Conservation (phyloP, 169 alveolate genomes). For the Ichthyophthirius multifiliis region DNA sequence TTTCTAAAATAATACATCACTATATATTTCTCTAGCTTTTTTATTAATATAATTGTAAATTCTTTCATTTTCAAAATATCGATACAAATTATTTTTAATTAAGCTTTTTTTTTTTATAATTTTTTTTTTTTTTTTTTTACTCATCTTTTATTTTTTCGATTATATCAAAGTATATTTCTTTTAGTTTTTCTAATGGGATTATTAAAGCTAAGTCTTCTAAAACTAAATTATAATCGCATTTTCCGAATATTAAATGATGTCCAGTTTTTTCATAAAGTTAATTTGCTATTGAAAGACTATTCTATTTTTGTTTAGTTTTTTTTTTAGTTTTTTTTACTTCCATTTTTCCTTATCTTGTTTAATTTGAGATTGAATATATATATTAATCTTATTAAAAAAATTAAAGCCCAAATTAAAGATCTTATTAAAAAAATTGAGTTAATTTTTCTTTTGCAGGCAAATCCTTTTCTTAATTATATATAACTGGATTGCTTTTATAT, state of each 20-base stretch:
- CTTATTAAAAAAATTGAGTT: constrained; percentile 3
- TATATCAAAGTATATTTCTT: neutral
- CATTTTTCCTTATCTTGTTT: constrained; percentile 7
- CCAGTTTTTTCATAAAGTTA: neutral
- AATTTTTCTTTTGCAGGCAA: constrained; percentile 1
- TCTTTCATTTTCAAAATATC: neutral
- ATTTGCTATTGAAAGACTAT: neutral
- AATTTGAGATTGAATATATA: neutral
- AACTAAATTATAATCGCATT: neutral
- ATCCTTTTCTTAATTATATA: neutral
- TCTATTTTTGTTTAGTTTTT: neutral
- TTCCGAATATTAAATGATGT: neutral
- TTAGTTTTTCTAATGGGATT: neutral
- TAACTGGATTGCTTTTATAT: neutral
- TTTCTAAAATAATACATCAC: neutral
- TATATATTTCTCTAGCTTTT: neutral
- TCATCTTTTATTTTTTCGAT: neutral
- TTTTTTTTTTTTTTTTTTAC: neutral
- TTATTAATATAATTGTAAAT: neutral
- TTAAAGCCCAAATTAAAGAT: neutral
- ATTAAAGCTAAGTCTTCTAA: constrained; percentile 2
- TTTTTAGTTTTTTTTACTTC: neutral
- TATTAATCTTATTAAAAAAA: neutral
- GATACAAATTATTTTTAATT: neutral
- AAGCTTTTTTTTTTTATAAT: neutral